Percentiles rank a stretch among this genome's conserved stretches.
Evolutionary conservation across 768 basidiomycete species (phyloP).

Genomic region (Atractiella rhizophila): DNA sequence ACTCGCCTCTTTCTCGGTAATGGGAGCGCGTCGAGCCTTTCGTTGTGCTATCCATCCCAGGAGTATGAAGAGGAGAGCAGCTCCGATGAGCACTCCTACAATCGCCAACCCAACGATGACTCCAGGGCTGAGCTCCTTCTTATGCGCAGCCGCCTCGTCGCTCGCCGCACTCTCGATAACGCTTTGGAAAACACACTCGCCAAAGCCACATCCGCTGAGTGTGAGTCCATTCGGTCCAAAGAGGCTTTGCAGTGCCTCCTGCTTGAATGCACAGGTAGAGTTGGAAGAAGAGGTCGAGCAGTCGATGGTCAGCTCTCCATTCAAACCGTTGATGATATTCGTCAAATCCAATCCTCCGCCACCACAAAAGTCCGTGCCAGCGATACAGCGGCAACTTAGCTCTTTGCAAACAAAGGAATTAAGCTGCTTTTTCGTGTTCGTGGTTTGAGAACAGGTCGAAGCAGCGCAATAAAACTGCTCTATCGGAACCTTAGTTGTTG

Average conservation of each 20-base stretch:
- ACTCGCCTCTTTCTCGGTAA: not conserved
- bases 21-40: slow-evolving; percentile 30
- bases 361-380: slow-evolving; percentile 52
- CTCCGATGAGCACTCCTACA: slow-evolving; percentile 38
- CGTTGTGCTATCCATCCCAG: slow-evolving; percentile 40
- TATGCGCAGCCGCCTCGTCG: slow-evolving; percentile 10
- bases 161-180: slow-evolving; percentile 35
- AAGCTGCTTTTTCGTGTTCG: slow-evolving; percentile 15
- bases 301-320: slow-evolving; percentile 39
- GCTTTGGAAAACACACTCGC: slow-evolving; percentile 64
- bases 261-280: slow-evolving; percentile 49
- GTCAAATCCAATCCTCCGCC: slow-evolving; percentile 16
- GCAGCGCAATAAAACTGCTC: slow-evolving; percentile 75
- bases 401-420: slow-evolving; percentile 43
- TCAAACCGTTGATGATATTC: slow-evolving; percentile 36
- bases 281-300: slow-evolving; percentile 32
- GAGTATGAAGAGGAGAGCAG: slow-evolving; percentile 35
- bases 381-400: slow-evolving; percentile 47
- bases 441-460: slow-evolving; percentile 39
- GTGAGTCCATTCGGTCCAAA: slow-evolving; percentile 53
- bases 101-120: slow-evolving; percentile 79
- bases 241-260: slow-evolving; percentile 35
- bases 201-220: slow-evolving; percentile 49
- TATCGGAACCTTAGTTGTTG: slow-evolving; percentile 32
- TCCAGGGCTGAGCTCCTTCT: slow-evolving; percentile 34